Base-by-base conservation (phyloP, 768 basidiomycete genomes). In the Leccinum truebloodii region DNA sequence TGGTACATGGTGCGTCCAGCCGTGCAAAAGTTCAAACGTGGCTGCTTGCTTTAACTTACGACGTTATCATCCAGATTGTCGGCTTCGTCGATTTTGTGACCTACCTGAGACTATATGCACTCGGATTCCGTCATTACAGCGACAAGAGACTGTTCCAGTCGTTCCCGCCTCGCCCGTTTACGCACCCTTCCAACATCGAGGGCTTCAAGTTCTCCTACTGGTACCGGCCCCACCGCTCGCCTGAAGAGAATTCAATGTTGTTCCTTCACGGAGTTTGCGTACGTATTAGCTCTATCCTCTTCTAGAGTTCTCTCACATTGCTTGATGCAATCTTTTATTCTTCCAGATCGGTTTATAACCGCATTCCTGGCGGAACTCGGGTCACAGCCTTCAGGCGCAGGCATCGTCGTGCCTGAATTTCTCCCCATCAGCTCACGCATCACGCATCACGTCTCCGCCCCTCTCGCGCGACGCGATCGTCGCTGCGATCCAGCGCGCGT, bases 191-290 rank as follows among this genome's bases (percentile, higher is more conserved):
- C 0, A 63, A 69, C 1, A 67, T 71, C 24, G 59, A 67, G 1
- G 66, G 76, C 1, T 49, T 83, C 13, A 26, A 26, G 26, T 26
- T 26, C 26, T 74, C 77, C 1, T 83, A 80, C 65, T 83, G 81
- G 81, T 78, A 80, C 60, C 74, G 78, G 3, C 79, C 81, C 3
- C 86, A 87, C 59, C 76, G 71, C 35, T 81, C 83, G 4, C 56
- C 53, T 9, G 75, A 74, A 2, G 83, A 81, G 61, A 72, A 75
- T 8, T 85, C 87, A 0, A 71, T 89, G 10, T 69, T 88, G n/a
- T 87, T 89, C 65, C 64, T 89, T 1, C 87, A 89, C 57, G 88
- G 87, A 10, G 83, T 88, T n/a, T 87, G 87, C 10, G 85, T 87
- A 71, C n/a, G 65, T 59, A 22, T 18, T 32, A 16, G 7, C 22